Percentiles rank a stretch among this genome's conserved stretches.
phyloP scores from a whole-genome alignment of 2,329 filamentous ascomycete genomes.

The Colletotrichum abscissum region DNA sequence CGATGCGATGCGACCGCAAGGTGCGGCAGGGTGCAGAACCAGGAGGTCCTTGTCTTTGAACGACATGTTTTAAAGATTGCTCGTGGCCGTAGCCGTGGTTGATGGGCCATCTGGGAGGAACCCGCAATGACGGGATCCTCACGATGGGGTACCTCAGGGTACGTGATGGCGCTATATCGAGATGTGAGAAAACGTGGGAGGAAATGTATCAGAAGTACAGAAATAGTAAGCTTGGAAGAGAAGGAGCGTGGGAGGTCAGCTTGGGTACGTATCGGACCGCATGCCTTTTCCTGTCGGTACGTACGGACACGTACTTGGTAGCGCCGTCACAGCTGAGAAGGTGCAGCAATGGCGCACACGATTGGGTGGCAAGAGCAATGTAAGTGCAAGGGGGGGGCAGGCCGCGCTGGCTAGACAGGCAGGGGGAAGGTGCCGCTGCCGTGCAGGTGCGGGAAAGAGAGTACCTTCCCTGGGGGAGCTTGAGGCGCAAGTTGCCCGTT shows the following conservation, averaged over 20 bases:
- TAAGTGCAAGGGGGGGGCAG: neutral
- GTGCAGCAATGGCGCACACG: no score
- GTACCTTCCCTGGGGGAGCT: neutral
- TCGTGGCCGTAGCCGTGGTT: neutral
- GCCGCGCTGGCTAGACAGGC: no score
- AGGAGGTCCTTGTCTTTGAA: constrained; percentile 5
- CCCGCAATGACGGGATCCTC: constrained; percentile 10
- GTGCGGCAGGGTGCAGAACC: constrained; percentile 7
- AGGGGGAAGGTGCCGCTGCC: neutral
- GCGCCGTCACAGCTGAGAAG: neutral
- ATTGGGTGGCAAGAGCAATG: neutral
- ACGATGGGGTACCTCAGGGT: neutral
- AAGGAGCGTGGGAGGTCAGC: neutral
- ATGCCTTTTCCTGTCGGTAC: neutral
- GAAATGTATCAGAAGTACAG: neutral
- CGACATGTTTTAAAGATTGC: constrained; percentile 1
- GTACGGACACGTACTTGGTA: neutral
- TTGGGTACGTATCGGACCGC: neutral
- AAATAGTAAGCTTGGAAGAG: neutral
- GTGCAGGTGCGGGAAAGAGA: neutral
- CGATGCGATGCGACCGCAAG: constrained; percentile 4
- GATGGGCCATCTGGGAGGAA: neutral
- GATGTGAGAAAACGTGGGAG: neutral
- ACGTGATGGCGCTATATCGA: neutral
- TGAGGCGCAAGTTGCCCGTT: constrained; percentile 37